Conservation (phyloP, 1,284 basidiomycete species). For the Ceratobasidium sp. region DNA sequence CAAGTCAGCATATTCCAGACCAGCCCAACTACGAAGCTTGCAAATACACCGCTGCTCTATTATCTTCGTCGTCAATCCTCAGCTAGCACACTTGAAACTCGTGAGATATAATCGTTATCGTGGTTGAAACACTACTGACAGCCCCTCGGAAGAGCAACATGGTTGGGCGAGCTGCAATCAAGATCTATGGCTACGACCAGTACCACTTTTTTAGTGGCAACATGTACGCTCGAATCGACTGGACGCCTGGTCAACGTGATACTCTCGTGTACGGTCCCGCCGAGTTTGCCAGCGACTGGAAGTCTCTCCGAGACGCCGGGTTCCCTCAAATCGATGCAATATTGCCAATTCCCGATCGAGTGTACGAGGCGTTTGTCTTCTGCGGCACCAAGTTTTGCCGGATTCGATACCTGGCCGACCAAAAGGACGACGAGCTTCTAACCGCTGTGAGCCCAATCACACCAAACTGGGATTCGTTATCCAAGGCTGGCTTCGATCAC, state of each 20-base stretch:
- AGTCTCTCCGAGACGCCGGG: constrained; percentile 23
- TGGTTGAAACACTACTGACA: background rate
- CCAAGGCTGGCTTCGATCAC: constrained; percentile 25
- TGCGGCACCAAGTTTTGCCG: constrained; percentile 26
- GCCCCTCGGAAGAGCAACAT: background rate
- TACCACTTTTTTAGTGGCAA: constrained; percentile 32
- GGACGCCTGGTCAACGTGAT: constrained; percentile 23
- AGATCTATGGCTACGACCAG: constrained; percentile 16
- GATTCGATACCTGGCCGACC: constrained; percentile 12
- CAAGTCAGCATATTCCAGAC: background rate
- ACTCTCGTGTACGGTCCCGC: constrained; percentile 23
- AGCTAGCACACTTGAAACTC: background rate
- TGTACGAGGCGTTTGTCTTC: constrained; percentile 35
- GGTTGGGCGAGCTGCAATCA: constrained; percentile 28
- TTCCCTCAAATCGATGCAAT: constrained; percentile 28
- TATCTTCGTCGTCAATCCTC: background rate
- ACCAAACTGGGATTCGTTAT: constrained; percentile 5
- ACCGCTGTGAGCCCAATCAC: background rate
- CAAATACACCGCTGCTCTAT: background rate
- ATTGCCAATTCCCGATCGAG: constrained; percentile 30
- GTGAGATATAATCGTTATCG: background rate
- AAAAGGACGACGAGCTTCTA: constrained; percentile 23
- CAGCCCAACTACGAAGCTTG: background rate
- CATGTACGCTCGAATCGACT: constrained; percentile 32
- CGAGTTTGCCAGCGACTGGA: constrained; percentile 28